Evolutionary conservation across 2,329 filamentous ascomycete species (phyloP).

Genomic region (Aspergillus tubingensis): DNA sequence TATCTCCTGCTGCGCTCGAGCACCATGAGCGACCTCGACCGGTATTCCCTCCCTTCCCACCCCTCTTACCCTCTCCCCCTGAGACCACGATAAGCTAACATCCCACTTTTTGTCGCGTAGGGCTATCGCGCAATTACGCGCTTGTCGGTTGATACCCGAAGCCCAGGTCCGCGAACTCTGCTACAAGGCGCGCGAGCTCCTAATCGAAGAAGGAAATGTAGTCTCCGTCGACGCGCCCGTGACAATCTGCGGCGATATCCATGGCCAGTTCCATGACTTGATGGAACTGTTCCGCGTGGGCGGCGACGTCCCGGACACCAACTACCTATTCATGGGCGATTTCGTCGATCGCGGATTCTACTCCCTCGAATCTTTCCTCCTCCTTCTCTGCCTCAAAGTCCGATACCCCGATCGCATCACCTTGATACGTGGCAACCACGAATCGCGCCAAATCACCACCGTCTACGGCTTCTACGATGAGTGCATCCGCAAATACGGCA

Average conservation of each 20-base stretch:
- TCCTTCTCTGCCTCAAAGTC: conserved; percentile 93
- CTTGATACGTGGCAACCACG: conserved; percentile 90
- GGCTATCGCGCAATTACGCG: conserved; percentile 91
- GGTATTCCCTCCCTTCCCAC: conserved; percentile 53
- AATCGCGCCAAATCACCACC: conserved; percentile 94
- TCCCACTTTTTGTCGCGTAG: conserved; percentile 49
- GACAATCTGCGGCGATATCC: conserved; percentile 96
- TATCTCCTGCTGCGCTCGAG: conserved; percentile 16
- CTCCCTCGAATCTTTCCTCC: conserved; percentile 92
- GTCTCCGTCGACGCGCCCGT: conserved; percentile 93
- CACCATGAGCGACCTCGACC: conserved; percentile 90
- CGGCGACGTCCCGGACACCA: conserved; percentile 90
- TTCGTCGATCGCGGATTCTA: conserved; percentile 99
- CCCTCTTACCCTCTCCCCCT: not conserved
- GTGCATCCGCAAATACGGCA: conserved; percentile 92
- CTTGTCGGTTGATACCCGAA: conserved; percentile 94
- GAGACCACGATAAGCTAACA: not conserved
- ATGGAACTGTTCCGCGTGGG: conserved; percentile 97
- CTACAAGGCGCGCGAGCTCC: conserved; percentile 91
- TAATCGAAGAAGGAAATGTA: conserved; percentile 97
- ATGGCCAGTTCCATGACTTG: conserved; percentile 93
- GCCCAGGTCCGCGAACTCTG: conserved; percentile 93
- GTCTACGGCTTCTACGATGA: conserved; percentile 99
- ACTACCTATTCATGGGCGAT: conserved; percentile 97
- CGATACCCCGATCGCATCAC: conserved; percentile 97